A percentile compares a stretch with the other conserved stretches of the same genome.
phyloP scores from a whole-genome alignment of 2,329 filamentous ascomycete genomes.

The Monosporascus sp. region DNA sequence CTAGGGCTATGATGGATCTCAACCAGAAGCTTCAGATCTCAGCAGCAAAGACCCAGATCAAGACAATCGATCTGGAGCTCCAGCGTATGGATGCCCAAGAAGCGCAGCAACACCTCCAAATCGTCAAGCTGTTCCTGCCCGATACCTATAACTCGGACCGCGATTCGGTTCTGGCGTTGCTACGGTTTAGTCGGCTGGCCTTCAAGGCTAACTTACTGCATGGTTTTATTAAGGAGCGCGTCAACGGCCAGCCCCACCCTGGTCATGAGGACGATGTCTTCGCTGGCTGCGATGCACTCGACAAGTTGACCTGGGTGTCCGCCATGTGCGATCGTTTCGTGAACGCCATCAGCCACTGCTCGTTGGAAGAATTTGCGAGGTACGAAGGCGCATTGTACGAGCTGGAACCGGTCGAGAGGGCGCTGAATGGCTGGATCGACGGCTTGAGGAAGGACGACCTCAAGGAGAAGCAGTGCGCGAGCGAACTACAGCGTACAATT shows the following conservation, averaged over 20 bases:
- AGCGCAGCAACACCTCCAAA: slow-evolving; percentile 79
- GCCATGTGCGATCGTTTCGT: slow-evolving; percentile 81
- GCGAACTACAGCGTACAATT: slow-evolving; percentile 77
- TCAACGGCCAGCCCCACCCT: slow-evolving; percentile 62
- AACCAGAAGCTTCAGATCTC: slow-evolving; percentile 92
- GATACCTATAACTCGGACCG: slow-evolving; percentile 76
- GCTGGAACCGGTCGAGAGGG: slow-evolving; percentile 85
- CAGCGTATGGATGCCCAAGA: slow-evolving; percentile 84
- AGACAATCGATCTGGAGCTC: slow-evolving; percentile 89
- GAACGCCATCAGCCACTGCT: slow-evolving; percentile 73
- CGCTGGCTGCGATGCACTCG: slow-evolving; percentile 73
- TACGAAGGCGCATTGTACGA: slow-evolving; percentile 81
- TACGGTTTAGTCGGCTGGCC: slow-evolving; percentile 80
- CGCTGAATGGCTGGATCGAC: slow-evolving; percentile 85
- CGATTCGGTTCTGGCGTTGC: slow-evolving; percentile 81
- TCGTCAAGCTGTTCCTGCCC: slow-evolving; percentile 84
- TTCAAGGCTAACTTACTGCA: slow-evolving; percentile 84
- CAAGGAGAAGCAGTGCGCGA: slow-evolving; percentile 76
- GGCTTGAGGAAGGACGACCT: slow-evolving; percentile 77
- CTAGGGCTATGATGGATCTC: slow-evolving; percentile 91
- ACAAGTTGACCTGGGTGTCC: slow-evolving; percentile 80
- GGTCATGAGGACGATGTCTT: slow-evolving; percentile 75
- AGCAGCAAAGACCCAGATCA: slow-evolving; percentile 85
- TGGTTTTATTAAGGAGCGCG: slow-evolving; percentile 72
- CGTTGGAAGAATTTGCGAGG: slow-evolving; percentile 69